Base-by-base conservation (phyloP, 73 alveolate species). In the Tetrahymena borealis region DNA sequence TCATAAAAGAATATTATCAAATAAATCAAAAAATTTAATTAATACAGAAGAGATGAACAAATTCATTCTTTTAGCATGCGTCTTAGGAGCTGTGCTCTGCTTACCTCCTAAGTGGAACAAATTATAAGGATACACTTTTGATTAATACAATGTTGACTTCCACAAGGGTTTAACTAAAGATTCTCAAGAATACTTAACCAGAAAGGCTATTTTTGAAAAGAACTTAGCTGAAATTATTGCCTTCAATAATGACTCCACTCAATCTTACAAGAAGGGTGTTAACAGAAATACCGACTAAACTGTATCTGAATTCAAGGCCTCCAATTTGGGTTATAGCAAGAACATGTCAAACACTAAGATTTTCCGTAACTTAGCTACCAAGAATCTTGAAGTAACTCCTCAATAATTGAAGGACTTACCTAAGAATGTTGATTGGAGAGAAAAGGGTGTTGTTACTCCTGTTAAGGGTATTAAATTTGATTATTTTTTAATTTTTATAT, bases 361-460 rank as follows among this genome's bases (percentile, higher is more conserved):
- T 60, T 60, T 60, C 85, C 85, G 85, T 60, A 60, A 60, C 38
- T 60, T 60, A 60, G 20, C 85, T 18, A 35, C 28, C 9, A 18
- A 60, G 85, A 60, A 60, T 60, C 28, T 60, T 32, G 85, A 60
- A 60, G 35, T 60, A 0, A 60, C 85, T 20, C 37, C n/a, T 24
- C 28, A 60, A 60, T 20, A 60, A 60, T n/a, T 60, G 10, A 20
- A 60, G 35, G 38, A 20, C 1, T 60, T 60, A 60, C 96, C 94
- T 8, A 33, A 15, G 33, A 32, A 38, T 32, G 41, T 39, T 18
- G 99, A 97, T 94, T 97, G 98, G 99, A 96, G 97, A 91, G 91
- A 90, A n/a, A 38, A 90, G 78, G 97, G 97, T 1, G 95, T 39
- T 16, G 98, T 97, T 24, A 90, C 95, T 33, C 96, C 96, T 2